Evolutionary conservation across 192 early-diverging fungal genomes (phyloP).

Genomic region (Gamsiella multidivaricata): DNA sequence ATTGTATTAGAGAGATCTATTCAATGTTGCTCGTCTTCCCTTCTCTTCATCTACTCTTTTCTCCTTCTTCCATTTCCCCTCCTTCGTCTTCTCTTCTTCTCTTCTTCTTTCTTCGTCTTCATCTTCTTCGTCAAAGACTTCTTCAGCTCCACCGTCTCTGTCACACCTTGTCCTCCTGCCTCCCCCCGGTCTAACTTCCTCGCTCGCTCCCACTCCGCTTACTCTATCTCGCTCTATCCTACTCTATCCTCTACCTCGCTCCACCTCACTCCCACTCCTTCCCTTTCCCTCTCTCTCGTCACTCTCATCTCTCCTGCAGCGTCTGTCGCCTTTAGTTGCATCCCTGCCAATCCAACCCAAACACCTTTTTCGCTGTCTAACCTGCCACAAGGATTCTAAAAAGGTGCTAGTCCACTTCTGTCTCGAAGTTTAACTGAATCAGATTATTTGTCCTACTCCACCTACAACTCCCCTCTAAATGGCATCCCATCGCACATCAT

Average conservation of each 20-base stretch:
- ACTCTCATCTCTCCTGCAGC: background rate
- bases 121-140: background rate
- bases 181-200: no score
- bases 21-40: no score
- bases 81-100: background rate
- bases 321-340: no score
- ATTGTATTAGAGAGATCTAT: no score
- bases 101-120: no score
- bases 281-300: conserved; percentile 1
- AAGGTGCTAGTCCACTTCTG: no score
- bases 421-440: no score
- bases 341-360: no score
- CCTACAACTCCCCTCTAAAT: no score
- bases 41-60: background rate
- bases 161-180: background rate
- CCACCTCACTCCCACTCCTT: background rate
- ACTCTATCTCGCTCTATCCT: background rate
- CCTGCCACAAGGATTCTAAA: background rate
- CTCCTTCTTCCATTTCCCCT: background rate
- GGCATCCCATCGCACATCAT: no score
- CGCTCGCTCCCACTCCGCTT: no score
- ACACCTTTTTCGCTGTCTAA: background rate
- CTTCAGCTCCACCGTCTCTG: background rate
- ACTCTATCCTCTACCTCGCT: background rate
- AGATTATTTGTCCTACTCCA: background rate